phyloP scores from a whole-genome alignment of 495 filamentous ascomycete genomes.

The Podospora bellae-mahoneyi region DNA sequence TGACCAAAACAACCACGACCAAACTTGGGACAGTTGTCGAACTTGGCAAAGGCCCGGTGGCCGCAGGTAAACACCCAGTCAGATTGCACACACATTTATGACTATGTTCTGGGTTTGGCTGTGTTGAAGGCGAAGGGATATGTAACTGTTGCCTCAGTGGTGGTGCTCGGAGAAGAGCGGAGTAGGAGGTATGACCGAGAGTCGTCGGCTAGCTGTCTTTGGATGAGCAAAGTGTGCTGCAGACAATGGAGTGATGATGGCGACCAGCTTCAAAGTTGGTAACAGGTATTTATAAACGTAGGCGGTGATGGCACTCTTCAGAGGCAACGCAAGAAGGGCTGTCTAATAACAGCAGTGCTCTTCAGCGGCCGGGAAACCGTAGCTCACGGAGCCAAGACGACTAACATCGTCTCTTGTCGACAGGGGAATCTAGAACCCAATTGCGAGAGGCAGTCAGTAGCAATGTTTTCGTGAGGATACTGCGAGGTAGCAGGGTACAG shows the following conservation, averaged over 20 bases:
- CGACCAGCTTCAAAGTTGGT: neutral
- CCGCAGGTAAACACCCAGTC: conserved; percentile 31
- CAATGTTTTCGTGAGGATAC: neutral
- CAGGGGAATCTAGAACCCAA: neutral
- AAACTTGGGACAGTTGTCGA: conserved; percentile 27
- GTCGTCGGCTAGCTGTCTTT: neutral
- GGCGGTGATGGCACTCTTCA: neutral
- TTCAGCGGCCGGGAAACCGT: conserved; percentile 17
- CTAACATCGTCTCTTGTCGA: conserved; percentile 13
- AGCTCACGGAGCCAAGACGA: conserved; percentile 19
- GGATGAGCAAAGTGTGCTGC: neutral
- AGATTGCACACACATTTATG: conserved; percentile 28
- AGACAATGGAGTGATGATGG: neutral
- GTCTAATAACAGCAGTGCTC: conserved; percentile 31
- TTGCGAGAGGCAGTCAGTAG: neutral
- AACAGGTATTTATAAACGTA: neutral
- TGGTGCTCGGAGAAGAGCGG: neutral
- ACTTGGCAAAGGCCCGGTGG: conserved; percentile 27
- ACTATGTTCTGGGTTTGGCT: neutral
- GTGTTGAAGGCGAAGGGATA: neutral
- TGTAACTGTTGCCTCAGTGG: neutral
- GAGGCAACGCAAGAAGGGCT: conserved; percentile 21
- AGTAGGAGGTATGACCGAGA: neutral
- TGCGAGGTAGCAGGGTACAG: neutral
- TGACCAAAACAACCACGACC: conserved; percentile 26